Percentiles rank a stretch among this genome's conserved stretches.
Evolutionary conservation across 768 basidiomycete species (phyloP).

Genomic region (Rhodotorula taiwanensis): DNA sequence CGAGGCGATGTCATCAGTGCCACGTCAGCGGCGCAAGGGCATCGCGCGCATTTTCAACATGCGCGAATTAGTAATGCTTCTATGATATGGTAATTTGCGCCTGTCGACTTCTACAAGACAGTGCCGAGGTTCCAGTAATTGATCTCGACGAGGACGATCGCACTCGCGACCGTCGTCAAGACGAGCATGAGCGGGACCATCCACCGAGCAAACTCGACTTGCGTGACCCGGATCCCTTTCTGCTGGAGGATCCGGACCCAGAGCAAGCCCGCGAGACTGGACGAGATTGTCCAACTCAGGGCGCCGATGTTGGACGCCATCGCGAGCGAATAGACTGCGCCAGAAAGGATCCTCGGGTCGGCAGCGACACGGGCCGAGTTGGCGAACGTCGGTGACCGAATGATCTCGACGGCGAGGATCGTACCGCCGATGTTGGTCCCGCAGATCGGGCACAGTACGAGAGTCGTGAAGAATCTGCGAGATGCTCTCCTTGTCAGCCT

Average conservation of each 20-base stretch:
- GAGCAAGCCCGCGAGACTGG: conserved; percentile 77
- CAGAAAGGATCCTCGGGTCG: conserved; percentile 44
- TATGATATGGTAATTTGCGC: too few relatives aligned
- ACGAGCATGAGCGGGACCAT: conserved; percentile 59
- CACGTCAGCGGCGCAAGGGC: too few relatives aligned
- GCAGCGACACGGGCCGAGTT: conserved; percentile 19
- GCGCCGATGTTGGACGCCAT: conserved; percentile 86
- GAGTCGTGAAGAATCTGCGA: conserved; percentile 21
- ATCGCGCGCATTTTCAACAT: too few relatives aligned
- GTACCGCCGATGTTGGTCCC: conserved; percentile 90
- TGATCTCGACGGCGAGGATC: conserved; percentile 75
- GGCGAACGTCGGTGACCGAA: conserved; percentile 46
- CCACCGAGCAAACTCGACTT: conserved; percentile 63
- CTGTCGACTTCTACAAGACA: too few relatives aligned
- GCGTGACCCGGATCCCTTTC: conserved; percentile 61
- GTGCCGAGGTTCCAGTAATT: conserved; percentile 9
- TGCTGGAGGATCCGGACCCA: conserved; percentile 69
- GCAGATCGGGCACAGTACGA: conserved; percentile 48
- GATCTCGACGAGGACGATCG: conserved; percentile 71
- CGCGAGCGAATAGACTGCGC: conserved; percentile 60
- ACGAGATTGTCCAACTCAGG: conserved; percentile 78
- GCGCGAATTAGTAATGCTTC: too few relatives aligned
- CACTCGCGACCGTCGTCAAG: conserved; percentile 62
- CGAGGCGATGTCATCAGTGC: too few relatives aligned
- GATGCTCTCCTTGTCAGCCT: conserved; percentile 58